Base-by-base conservation (phyloP, 805 yeast species). In the Ogataea siamensis region DNA sequence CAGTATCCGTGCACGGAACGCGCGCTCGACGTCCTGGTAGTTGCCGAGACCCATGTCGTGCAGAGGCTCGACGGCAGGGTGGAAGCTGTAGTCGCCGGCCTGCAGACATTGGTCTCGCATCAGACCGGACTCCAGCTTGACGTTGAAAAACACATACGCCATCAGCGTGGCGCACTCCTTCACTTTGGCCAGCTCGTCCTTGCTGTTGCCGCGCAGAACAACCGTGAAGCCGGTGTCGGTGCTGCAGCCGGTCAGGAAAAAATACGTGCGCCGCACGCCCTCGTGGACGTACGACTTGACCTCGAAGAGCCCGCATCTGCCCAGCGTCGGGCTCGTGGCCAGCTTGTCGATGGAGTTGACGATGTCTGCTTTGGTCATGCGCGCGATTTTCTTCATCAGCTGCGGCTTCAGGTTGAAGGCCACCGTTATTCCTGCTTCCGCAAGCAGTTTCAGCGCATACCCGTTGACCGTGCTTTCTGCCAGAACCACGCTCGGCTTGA, bases 261-360 rank as follows among this genome's bases (percentile, higher is more conserved):
- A 71, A 53, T 82, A 86, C 0, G 94, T 78, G 54, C 87, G 84
- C 11, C 78, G 67, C 1, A 67, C 42, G 40, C 76, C 70, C 4
- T 75, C 72, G 54, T 68, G 74, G 3, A 78, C 66, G 55, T 67
- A 91, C 3, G 83, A 74, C 46, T 76, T 76, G 8, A 86, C 85
- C 45, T 83, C 87, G 55, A 93, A 83, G 5, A 62, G 59, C 3
- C 70, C 75, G 61, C 98, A 91, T 6, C 67, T 65, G 0, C 99
- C 99, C 34, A 93, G 66, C 39, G 73, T 77, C 3, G 87, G 78
- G 27, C 68, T 71, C 49, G 80, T 72, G 9, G 93, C 86, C 10
- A 93, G 65, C 53, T 83, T 86, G 54, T 93, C 96, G 37, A 88
- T 83, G 0, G 97, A 83, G 14, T 82, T 78, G 14, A 87, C 83